These are phyloP conservation scores for Hibiscus tridactylites DNA, from an alignment of 345 rosid genomes.

Conservation along the genomic window DNA sequence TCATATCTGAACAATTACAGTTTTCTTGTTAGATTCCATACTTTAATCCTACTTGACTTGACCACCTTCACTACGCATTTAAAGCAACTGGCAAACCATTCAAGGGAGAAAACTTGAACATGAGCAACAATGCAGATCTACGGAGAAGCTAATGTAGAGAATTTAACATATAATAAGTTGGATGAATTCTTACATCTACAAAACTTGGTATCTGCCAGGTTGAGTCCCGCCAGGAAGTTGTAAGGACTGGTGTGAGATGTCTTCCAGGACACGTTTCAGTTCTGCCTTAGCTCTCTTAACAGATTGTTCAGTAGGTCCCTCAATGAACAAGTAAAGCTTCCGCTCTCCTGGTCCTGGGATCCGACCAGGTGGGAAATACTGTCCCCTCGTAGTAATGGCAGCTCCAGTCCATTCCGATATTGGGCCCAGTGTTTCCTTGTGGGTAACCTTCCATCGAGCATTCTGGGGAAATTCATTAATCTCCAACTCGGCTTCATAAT, in stretches of 20 bases:
- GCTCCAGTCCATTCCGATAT: slow-evolving; percentile 94
- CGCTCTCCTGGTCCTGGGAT: slow-evolving; percentile 68
- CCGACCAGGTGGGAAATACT: slow-evolving; percentile 61
- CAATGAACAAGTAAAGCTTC: slow-evolving; percentile 84
- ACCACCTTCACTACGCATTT: background rate
- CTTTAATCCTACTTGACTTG: background rate
- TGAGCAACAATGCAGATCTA: background rate
- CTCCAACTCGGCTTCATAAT: slow-evolving; percentile 92
- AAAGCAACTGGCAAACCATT: background rate
- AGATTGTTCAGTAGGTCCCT: slow-evolving; percentile 80
- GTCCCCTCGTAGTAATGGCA: slow-evolving; percentile 92
- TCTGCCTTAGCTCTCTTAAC: slow-evolving; percentile 86
- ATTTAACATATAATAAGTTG: background rate
- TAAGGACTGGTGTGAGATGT: slow-evolving; percentile 67
- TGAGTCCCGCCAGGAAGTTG: slow-evolving; percentile 90
- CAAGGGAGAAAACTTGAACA: background rate
- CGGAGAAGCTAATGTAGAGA: background rate
- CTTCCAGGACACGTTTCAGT: slow-evolving; percentile 85
- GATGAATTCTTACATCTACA: slow-evolving; percentile 49
- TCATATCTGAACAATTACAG: background rate
- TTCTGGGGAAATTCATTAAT: slow-evolving; percentile 93
- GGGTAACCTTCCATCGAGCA: slow-evolving; percentile 98
- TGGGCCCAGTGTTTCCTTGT: slow-evolving; percentile 97
- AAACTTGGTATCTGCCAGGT: slow-evolving; percentile 84
- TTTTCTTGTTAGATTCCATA: background rate